Conservation (phyloP, 495 filamentous ascomycete species). For the Neurospora africana region DNA sequence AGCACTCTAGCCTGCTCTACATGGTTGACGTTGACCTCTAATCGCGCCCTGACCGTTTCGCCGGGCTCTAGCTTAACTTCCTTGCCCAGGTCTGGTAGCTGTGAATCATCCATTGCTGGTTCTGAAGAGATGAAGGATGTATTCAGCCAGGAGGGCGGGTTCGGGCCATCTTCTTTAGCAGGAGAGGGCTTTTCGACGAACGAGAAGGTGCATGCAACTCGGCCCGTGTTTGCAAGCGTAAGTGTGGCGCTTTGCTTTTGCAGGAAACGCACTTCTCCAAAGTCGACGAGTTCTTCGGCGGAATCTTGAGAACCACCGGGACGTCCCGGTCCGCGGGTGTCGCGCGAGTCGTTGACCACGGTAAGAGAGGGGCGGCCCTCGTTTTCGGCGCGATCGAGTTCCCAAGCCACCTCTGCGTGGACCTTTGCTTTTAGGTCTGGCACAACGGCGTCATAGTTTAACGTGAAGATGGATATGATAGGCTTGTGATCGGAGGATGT, state of each 20-base stretch:
- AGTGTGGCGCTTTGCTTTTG: conserved; percentile 51
- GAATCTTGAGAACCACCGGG: conserved; percentile 7
- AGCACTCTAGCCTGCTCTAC: conserved; percentile 54
- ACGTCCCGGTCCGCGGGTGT: conserved; percentile 10
- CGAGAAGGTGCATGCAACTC: conserved; percentile 60
- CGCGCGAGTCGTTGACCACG: conserved; percentile 59
- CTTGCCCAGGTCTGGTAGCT: conserved; percentile 28
- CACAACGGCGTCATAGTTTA: conserved; percentile 77
- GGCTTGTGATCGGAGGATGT: conserved; percentile 96
- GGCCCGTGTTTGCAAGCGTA: conserved; percentile 86
- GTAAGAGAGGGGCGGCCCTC: conserved; percentile 79
- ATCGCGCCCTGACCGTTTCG: conserved; percentile 59
- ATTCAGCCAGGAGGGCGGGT: conserved; percentile 52
- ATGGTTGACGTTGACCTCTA: conserved; percentile 54
- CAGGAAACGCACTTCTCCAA: conserved; percentile 63
- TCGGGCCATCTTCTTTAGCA: conserved; percentile 29
- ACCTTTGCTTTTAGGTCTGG: conserved; percentile 71
- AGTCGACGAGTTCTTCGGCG: conserved; percentile 53
- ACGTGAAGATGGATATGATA: conserved; percentile 62
- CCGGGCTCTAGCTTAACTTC: conserved; percentile 66
- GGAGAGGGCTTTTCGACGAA: conserved; percentile 61
- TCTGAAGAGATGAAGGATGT: conserved; percentile 47
- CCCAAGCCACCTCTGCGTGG: conserved; percentile 76
- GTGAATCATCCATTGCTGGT: conserved; percentile 23
- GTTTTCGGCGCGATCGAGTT: conserved; percentile 87